phyloP scores from a whole-genome alignment of 2,329 filamentous ascomycete species.

The Exophiala calicioides region DNA sequence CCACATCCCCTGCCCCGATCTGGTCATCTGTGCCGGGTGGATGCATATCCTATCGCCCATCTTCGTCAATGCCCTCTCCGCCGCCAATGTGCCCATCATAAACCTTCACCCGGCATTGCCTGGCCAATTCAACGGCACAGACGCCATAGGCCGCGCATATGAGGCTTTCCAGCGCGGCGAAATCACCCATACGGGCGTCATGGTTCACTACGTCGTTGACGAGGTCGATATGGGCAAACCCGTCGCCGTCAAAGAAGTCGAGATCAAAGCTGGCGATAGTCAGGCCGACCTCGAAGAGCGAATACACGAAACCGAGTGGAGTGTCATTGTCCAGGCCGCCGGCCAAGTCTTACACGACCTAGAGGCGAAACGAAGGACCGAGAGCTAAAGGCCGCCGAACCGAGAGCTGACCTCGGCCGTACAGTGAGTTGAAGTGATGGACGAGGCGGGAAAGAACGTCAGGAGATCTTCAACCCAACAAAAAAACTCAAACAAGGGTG shows the following conservation, averaged over 20 bases:
- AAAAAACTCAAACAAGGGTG: no score
- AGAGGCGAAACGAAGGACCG: conserved; percentile 18
- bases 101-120: conserved; percentile 78
- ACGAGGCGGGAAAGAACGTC: no score
- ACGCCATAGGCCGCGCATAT: conserved; percentile 77
- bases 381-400: conserved; percentile 13
- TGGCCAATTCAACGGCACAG: conserved; percentile 73
- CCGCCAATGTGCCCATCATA: conserved; percentile 67
- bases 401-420: no score
- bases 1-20: conserved; percentile 59
- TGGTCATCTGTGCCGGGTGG: conserved; percentile 82
- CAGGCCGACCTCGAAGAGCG: conserved; percentile 67
- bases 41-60: conserved; percentile 76
- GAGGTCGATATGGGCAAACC: conserved; percentile 79
- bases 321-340: conserved; percentile 75
- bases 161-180: conserved; percentile 69
- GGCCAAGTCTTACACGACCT: conserved; percentile 47
- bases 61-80: conserved; percentile 69
- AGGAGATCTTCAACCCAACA: no score
- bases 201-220: conserved; percentile 81
- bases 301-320: conserved; percentile 76
- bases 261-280: conserved; percentile 63
- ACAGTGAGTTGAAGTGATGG: no score
- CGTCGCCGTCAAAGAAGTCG: conserved; percentile 70
- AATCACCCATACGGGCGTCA: conserved; percentile 72